Conservation (phyloP, 2,329 filamentous ascomycete genomes). For the Verticillium alfalfae region DNA sequence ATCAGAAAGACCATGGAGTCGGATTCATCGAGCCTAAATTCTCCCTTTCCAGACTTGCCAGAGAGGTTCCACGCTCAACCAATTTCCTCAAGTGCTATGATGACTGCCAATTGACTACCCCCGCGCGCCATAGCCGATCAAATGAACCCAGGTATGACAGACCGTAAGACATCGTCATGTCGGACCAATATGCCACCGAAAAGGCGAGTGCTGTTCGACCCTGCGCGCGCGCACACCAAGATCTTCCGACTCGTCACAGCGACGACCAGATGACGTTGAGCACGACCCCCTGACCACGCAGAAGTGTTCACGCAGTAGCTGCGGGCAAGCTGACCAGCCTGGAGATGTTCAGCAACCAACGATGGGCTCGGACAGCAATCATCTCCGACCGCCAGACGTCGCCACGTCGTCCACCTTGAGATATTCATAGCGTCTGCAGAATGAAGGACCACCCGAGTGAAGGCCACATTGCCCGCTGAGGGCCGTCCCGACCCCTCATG, state of each 20-base stretch:
- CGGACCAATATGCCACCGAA: not conserved
- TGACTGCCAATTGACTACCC: too few species aligned
- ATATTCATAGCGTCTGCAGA: not conserved
- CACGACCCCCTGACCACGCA: not conserved
- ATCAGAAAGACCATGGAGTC: too few species aligned
- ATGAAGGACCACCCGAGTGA: not conserved
- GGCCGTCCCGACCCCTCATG: not conserved
- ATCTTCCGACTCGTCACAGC: not conserved
- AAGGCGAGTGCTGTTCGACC: not conserved
- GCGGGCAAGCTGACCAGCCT: not conserved
- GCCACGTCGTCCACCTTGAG: not conserved
- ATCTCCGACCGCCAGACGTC: not conserved
- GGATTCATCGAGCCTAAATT: too few species aligned
- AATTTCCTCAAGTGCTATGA: too few species aligned
- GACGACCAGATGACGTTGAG: not conserved
- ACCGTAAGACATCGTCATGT: not conserved
- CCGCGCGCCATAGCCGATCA: too few species aligned
- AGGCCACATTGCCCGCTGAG: not conserved
- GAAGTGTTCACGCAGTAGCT: not conserved
- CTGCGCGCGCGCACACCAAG: not conserved
- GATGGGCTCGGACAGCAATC: not conserved
- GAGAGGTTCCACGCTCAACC: too few species aligned
- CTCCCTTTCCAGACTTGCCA: too few species aligned
- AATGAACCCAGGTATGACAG: not conserved
- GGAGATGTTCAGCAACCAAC: too few species aligned